Evolutionary conservation across 768 basidiomycete species (phyloP).

Genomic region (Agrocybe pediades): DNA sequence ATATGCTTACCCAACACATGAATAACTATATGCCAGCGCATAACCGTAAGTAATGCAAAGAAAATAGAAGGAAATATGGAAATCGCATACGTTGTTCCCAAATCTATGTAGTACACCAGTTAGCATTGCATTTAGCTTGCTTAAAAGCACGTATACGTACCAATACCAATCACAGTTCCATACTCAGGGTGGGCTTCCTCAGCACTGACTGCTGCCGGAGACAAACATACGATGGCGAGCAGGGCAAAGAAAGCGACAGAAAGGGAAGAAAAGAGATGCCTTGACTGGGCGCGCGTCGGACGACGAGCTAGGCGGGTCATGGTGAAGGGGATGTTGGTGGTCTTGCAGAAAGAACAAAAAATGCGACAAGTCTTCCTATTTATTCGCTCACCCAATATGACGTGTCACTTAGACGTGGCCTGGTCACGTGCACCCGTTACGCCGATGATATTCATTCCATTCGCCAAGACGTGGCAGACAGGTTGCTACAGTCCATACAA

Average conservation of each 20-base stretch:
- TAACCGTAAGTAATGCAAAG: conserved; percentile 22
- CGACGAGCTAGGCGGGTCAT: conserved; percentile 43
- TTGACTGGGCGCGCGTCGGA: conserved; percentile 61
- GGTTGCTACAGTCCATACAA: conserved; percentile 61
- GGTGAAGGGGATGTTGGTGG: conserved; percentile 31
- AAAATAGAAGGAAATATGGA: not conserved
- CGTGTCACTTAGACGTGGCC: conserved; percentile 46
- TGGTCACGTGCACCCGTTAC: conserved; percentile 26
- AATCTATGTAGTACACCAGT: conserved; percentile 48
- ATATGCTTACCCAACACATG: conserved; percentile 85
- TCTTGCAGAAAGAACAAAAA: conserved; percentile 26
- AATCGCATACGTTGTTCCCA: conserved; percentile 80
- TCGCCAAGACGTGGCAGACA: not conserved
- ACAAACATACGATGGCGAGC: conserved; percentile 72
- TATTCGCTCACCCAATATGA: conserved; percentile 32
- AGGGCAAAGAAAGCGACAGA: conserved; percentile 62
- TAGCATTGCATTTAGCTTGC: not conserved
- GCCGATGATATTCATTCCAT: not conserved
- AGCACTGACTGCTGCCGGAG: conserved; percentile 63
- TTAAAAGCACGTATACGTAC: conserved; percentile 40
- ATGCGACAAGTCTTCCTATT: conserved; percentile 20
- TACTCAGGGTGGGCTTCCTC: conserved; percentile 75
- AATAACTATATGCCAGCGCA: conserved; percentile 60
- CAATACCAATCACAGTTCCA: conserved; percentile 93
- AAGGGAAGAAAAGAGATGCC: conserved; percentile 57